A percentile compares a stretch with the other conserved stretches of the same genome.
phyloP scores from a whole-genome alignment of 2,329 filamentous ascomycete species.

The Fusarium nurragi region DNA sequence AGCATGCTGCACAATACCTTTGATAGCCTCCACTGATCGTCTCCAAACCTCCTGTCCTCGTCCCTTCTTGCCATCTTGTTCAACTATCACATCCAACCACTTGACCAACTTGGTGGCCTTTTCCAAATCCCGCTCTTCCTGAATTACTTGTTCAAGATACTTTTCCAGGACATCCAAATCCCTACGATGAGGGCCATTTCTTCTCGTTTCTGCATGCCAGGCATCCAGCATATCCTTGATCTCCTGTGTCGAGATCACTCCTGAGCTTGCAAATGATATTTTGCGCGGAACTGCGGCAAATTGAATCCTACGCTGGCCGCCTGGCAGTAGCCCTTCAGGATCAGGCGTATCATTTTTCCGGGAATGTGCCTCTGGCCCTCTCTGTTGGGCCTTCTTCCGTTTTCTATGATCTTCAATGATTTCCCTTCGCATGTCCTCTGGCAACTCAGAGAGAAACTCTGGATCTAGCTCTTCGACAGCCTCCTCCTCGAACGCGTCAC shows the following conservation, averaged over 20 bases:
- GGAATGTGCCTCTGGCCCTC: conserved; percentile 56
- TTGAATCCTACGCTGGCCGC: conserved; percentile 55
- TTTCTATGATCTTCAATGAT: conserved; percentile 75
- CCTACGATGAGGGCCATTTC: conserved; percentile 79
- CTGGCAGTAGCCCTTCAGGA: conserved; percentile 39
- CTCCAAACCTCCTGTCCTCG: conserved; percentile 58
- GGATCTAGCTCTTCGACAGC: conserved; percentile 66
- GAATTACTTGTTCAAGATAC: conserved; percentile 77
- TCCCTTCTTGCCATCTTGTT: conserved; percentile 54
- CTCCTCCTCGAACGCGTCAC: conserved; percentile 47
- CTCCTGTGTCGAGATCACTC: conserved; percentile 60
- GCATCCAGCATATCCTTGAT: conserved; percentile 77
- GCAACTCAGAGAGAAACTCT: conserved; percentile 83
- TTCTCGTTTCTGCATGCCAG: conserved; percentile 78
- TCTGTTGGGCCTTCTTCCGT: conserved; percentile 65
- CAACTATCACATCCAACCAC: conserved; percentile 71
- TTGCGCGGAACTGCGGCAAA: conserved; percentile 60
- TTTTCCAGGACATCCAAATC: conserved; percentile 79
- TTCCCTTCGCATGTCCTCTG: conserved; percentile 81
- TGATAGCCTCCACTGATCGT: conserved; percentile 55
- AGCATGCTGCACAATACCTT: conserved; percentile 63
- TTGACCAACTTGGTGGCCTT: conserved; percentile 76
- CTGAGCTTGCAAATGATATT: conserved; percentile 57
- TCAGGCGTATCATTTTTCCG: conserved; percentile 41
- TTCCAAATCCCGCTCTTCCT: conserved; percentile 78